Percentiles rank a stretch among this genome's conserved stretches.
Conservation (phyloP, 306 rosid species). For the Lathyrus aphaca region DNA sequence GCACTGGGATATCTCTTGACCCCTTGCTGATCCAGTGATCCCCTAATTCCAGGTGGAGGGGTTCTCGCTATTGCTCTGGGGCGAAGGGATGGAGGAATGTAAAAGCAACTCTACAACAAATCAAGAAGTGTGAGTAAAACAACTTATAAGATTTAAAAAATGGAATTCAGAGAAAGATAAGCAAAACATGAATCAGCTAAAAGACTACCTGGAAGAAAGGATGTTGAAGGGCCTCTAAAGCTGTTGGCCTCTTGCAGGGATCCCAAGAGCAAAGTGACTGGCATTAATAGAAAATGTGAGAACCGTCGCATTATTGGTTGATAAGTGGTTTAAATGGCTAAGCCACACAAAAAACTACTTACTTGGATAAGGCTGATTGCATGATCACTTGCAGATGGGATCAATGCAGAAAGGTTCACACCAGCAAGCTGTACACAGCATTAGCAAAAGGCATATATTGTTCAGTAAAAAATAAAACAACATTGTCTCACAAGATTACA, state of each 20-base stretch:
- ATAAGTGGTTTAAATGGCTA: not conserved
- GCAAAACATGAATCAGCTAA: slow-evolving; percentile 10
- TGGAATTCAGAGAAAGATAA: not conserved
- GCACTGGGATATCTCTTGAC: slow-evolving; percentile 61
- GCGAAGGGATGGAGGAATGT: slow-evolving; percentile 92
- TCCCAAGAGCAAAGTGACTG: slow-evolving; percentile 98
- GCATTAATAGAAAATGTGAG: slow-evolving; percentile 16
- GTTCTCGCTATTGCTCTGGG: slow-evolving; percentile 66
- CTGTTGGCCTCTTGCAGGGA: slow-evolving; percentile 92
- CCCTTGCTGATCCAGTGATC: slow-evolving; percentile 59
- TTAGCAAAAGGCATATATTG: slow-evolving; percentile 20
- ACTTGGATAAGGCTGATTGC: slow-evolving; percentile 84
- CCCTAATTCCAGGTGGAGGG: slow-evolving; percentile 75
- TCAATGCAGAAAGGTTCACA: slow-evolving; percentile 67
- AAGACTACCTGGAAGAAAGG: slow-evolving; percentile 87
- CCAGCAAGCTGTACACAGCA: slow-evolving; percentile 64
- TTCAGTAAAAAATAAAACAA: not conserved
- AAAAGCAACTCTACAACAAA: slow-evolving; percentile 75
- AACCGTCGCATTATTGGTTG: not conserved
- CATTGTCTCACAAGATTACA: not conserved
- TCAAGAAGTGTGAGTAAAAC: not conserved
- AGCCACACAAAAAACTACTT: slow-evolving; percentile 37
- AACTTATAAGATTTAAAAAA: not conserved
- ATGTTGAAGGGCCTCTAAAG: slow-evolving; percentile 91
- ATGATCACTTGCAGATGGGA: slow-evolving; percentile 74